These are phyloP conservation scores for Clonostachys sp. DNA, from an alignment of 2,329 filamentous ascomycete species.

Conservation along the genomic window DNA sequence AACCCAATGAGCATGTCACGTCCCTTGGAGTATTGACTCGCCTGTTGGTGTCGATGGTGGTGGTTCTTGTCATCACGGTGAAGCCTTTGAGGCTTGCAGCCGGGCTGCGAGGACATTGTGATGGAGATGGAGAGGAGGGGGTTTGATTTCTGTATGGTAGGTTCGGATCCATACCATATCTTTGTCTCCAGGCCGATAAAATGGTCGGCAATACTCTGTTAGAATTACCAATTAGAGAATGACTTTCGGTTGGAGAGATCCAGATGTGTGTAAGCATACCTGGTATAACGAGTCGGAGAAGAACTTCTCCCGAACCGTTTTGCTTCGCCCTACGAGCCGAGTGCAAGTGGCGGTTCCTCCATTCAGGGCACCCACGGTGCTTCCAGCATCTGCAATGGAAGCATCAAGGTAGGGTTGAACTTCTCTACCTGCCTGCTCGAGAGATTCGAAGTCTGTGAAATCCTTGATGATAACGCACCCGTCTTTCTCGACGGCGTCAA, in stretches of 20 bases:
- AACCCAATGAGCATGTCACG: constrained; percentile 27
- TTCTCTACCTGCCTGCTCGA: constrained; percentile 4
- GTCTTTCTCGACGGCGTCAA: constrained; percentile 6
- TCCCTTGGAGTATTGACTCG: constrained; percentile 13
- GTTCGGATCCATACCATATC: constrained; percentile 21
- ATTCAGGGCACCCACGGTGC: constrained; percentile 15
- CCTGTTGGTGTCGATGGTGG: constrained; percentile 20
- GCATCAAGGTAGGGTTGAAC: constrained; percentile 9
- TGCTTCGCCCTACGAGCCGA: constrained; percentile 22
- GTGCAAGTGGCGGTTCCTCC: constrained; percentile 28
- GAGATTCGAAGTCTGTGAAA: constrained; percentile 5
- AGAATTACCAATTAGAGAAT: neutral
- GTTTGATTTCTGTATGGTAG: constrained; percentile 20
- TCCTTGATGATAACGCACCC: constrained; percentile 8
- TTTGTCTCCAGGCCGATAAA: constrained; percentile 26
- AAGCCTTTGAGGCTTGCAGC: constrained; percentile 20
- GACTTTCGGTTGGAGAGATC: neutral
- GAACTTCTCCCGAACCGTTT: constrained; percentile 26
- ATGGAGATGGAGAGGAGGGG: constrained; percentile 28
- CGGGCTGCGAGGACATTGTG: constrained; percentile 25
- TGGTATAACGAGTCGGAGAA: constrained; percentile 23
- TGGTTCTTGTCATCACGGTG: constrained; percentile 33
- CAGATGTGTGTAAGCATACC: constrained; percentile 6
- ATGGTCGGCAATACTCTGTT: constrained; percentile 13
- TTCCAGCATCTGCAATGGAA: constrained; percentile 5